phyloP scores from a whole-genome alignment of 495 filamentous ascomycete genomes.

The Patellaria atrata region DNA sequence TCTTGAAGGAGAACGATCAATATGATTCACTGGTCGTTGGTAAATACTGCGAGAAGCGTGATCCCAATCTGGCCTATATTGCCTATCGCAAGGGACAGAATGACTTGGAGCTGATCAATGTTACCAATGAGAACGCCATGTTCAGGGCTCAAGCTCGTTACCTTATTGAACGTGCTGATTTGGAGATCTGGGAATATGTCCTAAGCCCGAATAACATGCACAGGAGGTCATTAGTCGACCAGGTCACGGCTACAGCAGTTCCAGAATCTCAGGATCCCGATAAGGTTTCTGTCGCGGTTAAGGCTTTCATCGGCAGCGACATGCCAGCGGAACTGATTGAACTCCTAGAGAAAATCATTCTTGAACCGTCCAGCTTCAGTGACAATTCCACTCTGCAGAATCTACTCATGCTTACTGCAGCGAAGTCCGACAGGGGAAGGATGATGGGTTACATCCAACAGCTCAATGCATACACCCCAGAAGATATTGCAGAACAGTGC shows the following conservation, averaged over 20 bases:
- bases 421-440: slow-evolving; percentile 88
- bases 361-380: slow-evolving; percentile 93
- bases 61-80: slow-evolving; percentile 93
- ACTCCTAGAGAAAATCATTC: slow-evolving; percentile 96
- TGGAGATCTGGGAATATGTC: slow-evolving; percentile 88
- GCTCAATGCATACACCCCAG: slow-evolving; percentile 73
- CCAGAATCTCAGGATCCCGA: slow-evolving; percentile 88
- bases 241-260: slow-evolving; percentile 92
- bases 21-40: slow-evolving; percentile 89
- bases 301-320: slow-evolving; percentile 79
- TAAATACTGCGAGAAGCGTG: slow-evolving; percentile 98
- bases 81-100: slow-evolving; percentile 95
- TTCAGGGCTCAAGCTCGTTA: slow-evolving; percentile 94
- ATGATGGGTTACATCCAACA: slow-evolving; percentile 96
- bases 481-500: slow-evolving; percentile 86
- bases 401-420: slow-evolving; percentile 88
- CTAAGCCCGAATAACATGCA: slow-evolving; percentile 91
- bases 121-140: slow-evolving; percentile 99
- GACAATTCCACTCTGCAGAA: slow-evolving; percentile 96
- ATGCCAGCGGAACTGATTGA: slow-evolving; percentile 92
- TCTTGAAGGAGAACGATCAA: slow-evolving; percentile 94
- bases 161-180: slow-evolving; percentile 76
- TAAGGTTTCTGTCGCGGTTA: slow-evolving; percentile 88
- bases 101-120: slow-evolving; percentile 89
- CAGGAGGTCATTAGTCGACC: slow-evolving; percentile 83